These are phyloP conservation scores for Periconia sp. DNA, from an alignment of 2,329 filamentous ascomycete species.

Conservation along the genomic window DNA sequence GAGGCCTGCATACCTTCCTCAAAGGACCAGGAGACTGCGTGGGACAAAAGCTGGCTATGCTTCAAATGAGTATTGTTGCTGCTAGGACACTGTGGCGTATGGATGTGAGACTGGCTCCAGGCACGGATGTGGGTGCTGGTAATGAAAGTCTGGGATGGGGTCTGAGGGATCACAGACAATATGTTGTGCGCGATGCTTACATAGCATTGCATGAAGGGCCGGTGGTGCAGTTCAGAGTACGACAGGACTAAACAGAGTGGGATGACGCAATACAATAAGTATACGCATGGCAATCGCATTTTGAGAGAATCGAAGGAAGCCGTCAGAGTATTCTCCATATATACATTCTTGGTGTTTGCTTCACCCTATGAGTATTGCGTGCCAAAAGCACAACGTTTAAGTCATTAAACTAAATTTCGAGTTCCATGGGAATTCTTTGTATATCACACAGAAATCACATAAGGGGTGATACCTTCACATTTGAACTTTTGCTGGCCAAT, in stretches of 20 bases:
- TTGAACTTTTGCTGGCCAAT: no score
- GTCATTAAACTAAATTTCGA: no score
- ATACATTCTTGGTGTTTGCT: no score
- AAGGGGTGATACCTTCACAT: no score
- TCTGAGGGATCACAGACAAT: not conserved
- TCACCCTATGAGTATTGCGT: no score
- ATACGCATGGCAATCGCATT: no score
- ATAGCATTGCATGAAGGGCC: constrained; percentile 27
- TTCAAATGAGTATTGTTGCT: constrained; percentile 16
- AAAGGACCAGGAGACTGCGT: constrained; percentile 23
- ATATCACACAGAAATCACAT: no score
- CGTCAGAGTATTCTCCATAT: no score
- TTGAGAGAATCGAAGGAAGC: no score
- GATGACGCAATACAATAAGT: not conserved
- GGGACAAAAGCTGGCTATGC: constrained; percentile 23
- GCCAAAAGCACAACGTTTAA: no score
- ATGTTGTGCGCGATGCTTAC: constrained; percentile 11
- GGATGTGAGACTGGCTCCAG: constrained; percentile 14
- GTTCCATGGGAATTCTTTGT: no score
- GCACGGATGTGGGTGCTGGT: constrained; percentile 8
- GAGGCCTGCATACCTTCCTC: constrained; percentile 17
- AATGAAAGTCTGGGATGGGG: constrained; percentile 2
- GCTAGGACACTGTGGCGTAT: constrained; percentile 18
- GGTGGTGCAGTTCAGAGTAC: constrained; percentile 19
- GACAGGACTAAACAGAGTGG: not conserved